Evolutionary conservation across 768 basidiomycete species (phyloP).

Genomic region (Suillus spraguei): DNA sequence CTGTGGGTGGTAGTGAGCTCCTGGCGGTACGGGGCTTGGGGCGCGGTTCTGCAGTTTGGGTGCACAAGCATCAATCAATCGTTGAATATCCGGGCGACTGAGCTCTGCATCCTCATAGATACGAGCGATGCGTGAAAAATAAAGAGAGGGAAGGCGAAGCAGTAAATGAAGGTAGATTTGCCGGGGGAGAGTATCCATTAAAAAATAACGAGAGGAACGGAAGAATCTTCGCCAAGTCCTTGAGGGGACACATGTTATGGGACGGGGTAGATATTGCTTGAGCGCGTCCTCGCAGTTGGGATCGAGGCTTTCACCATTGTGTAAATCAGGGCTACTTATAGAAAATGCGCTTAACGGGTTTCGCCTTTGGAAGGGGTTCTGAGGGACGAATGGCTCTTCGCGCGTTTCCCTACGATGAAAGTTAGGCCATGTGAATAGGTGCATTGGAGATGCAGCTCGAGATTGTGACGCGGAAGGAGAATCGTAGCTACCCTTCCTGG

Average conservation of each 20-base stretch:
- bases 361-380: conserved; percentile 52
- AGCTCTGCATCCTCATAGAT: conserved; percentile 81
- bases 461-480: conserved; percentile 41
- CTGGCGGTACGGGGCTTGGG: conserved; percentile 34
- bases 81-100: conserved; percentile 68
- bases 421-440: conserved; percentile 55
- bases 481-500: conserved; percentile 26
- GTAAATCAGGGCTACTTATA: conserved; percentile 22
- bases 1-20: conserved; percentile 21
- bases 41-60: conserved; percentile 11
- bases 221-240: conserved; percentile 22
- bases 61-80: conserved; percentile 45
- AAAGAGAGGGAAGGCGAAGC: conserved; percentile 74
- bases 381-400: conserved; percentile 58
- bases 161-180: conserved; percentile 50
- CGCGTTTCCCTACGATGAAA: conserved; percentile 51
- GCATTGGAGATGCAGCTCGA: conserved; percentile 56
- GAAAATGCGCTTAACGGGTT: conserved; percentile 25
- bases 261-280: conserved; percentile 24
- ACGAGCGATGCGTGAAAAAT: conserved; percentile 76
- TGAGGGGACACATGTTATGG: conserved; percentile 17
- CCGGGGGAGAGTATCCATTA: conserved; percentile 42
- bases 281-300: conserved; percentile 24
- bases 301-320: conserved; percentile 19
- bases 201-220: conserved; percentile 26